A percentile compares a stretch with the other conserved stretches of the same genome.
These are phyloP conservation scores for Trichoderma afroharzianum DNA, from an alignment of 2,329 filamentous ascomycete species.

Conservation along the genomic window DNA sequence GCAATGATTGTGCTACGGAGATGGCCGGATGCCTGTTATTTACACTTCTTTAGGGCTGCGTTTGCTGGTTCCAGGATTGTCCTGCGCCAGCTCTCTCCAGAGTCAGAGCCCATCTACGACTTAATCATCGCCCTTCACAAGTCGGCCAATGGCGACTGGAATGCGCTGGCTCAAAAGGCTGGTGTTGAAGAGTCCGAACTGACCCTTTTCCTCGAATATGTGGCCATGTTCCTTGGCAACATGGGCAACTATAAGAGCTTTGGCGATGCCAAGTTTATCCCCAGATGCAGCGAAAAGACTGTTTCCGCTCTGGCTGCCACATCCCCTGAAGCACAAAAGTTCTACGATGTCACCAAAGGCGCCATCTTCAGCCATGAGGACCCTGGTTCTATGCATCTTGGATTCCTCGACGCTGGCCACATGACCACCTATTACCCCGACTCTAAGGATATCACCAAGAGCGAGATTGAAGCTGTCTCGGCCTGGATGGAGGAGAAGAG, in stretches of 20 bases:
- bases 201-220: slow-evolving; percentile 69
- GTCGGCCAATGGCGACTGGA: slow-evolving; percentile 66
- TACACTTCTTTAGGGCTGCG: slow-evolving; percentile 54
- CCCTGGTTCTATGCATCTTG: slow-evolving; percentile 67
- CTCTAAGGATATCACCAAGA: slow-evolving; percentile 68
- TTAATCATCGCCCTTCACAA: slow-evolving; percentile 72
- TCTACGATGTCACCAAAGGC: slow-evolving; percentile 65
- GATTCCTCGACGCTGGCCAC: slow-evolving; percentile 70
- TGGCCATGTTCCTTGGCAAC: slow-evolving; percentile 75
- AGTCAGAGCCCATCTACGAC: slow-evolving; percentile 77
- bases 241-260: slow-evolving; percentile 84
- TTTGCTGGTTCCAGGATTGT: slow-evolving; percentile 75
- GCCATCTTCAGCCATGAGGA: slow-evolving; percentile 68
- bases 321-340: slow-evolving; percentile 56
- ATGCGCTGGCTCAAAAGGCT: slow-evolving; percentile 60
- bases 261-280: slow-evolving; percentile 80
- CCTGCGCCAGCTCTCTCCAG: slow-evolving; percentile 76
- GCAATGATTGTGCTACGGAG: neutral
- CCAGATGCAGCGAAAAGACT: slow-evolving; percentile 60
- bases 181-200: slow-evolving; percentile 62
- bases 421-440: slow-evolving; percentile 81
- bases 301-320: slow-evolving; percentile 63
- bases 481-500: slow-evolving; percentile 69
- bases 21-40: slow-evolving; percentile 5
- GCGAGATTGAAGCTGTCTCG: slow-evolving; percentile 70